These are phyloP conservation scores for Boletellus emodensis DNA, from an alignment of 768 basidiomycete species.

Conservation along the genomic window DNA sequence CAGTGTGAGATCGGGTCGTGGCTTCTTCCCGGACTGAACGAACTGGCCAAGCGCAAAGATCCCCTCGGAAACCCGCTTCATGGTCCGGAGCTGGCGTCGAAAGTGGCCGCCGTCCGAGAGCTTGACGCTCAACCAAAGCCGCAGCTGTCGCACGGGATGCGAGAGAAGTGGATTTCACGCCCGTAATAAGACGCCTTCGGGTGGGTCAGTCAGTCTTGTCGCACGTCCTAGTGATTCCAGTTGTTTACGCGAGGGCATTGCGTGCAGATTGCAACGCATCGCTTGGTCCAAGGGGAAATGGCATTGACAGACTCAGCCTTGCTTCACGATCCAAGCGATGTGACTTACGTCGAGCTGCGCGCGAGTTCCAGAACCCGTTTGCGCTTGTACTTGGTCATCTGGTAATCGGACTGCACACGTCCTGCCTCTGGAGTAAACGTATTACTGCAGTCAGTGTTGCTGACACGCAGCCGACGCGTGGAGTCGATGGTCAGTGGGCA, in stretches of 20 bases:
- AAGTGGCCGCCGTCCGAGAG: slow-evolving; percentile 23
- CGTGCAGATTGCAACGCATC: background rate
- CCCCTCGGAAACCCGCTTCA: slow-evolving; percentile 14
- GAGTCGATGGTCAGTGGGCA: slow-evolving; percentile 3
- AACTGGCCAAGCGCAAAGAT: slow-evolving; percentile 16
- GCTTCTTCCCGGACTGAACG: slow-evolving; percentile 29
- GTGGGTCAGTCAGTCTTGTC: background rate
- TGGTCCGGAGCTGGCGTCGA: slow-evolving; percentile 16
- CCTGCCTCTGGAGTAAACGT: background rate
- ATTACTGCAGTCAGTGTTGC: background rate
- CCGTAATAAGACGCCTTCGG: slow-evolving; percentile 7
- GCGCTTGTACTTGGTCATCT: background rate
- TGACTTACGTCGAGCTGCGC: slow-evolving; percentile 7
- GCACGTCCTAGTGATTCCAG: background rate
- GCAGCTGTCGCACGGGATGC: background rate
- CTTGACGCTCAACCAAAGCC: background rate
- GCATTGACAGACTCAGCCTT: background rate
- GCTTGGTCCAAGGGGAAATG: background rate
- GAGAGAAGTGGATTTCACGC: slow-evolving; percentile 12
- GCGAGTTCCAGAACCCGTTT: background rate
- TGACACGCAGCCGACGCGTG: slow-evolving; percentile 12
- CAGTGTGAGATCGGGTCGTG: slow-evolving; percentile 32
- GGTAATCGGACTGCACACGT: slow-evolving; percentile 1
- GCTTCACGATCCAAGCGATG: background rate
- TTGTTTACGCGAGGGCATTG: background rate